Conservation (phyloP, 1,284 basidiomycete genomes). For the Sporisorium scitamineum region DNA sequence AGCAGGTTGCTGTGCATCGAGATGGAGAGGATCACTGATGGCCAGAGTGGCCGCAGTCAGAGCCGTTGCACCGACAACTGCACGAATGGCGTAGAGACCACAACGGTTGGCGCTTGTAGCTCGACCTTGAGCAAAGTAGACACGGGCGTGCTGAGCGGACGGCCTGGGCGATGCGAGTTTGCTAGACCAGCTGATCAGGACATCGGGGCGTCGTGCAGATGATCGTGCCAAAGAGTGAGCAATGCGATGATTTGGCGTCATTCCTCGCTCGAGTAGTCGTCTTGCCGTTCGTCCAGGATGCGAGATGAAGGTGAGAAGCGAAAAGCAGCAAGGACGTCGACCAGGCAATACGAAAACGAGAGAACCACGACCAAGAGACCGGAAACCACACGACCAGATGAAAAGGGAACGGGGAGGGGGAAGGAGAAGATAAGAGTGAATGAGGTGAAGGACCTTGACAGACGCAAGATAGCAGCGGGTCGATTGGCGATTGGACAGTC, state of each 20-base stretch:
- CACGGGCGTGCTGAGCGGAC: background rate
- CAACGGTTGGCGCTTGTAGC: background rate
- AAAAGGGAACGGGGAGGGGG: background rate
- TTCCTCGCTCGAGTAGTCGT: slow-evolving; percentile 11
- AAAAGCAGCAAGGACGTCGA: background rate
- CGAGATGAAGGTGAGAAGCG: background rate
- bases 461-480: background rate
- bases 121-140: background rate
- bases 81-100: slow-evolving; percentile 21
- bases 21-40: slow-evolving; percentile 31
- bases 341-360: background rate
- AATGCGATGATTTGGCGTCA: slow-evolving; percentile 24
- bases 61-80: slow-evolving; percentile 30
- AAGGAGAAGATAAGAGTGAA: background rate
- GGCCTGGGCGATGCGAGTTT: slow-evolving; percentile 20
- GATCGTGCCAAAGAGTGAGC: slow-evolving; percentile 25
- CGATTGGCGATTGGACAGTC: background rate
- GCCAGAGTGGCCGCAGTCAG: slow-evolving; percentile 22
- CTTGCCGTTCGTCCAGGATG: background rate
- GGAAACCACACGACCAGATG: background rate
- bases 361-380: slow-evolving; percentile 6
- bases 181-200: slow-evolving; percentile 7
- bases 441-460: background rate
- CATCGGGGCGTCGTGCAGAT: slow-evolving; percentile 11
- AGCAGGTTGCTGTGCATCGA: slow-evolving; percentile 22